phyloP scores from a whole-genome alignment of 148 eudicot species.

The Linanthus parryae region DNA sequence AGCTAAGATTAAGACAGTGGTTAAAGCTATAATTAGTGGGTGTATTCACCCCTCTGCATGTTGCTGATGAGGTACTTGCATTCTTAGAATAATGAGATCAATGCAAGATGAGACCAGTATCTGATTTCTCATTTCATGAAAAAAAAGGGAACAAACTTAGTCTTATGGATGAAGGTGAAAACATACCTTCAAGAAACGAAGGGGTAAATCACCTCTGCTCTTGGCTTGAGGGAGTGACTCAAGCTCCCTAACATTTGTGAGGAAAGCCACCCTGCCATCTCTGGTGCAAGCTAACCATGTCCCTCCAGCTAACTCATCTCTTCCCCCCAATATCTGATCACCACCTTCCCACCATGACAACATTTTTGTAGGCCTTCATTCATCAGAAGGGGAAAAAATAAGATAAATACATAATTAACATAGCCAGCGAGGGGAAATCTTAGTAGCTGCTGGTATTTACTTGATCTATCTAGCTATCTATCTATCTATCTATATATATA shows the following conservation, averaged over 20 bases:
- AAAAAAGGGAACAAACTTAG: constrained; percentile 3
- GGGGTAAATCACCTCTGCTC: constrained; percentile 68
- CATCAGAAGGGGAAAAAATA: not conserved
- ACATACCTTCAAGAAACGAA: constrained; percentile 73
- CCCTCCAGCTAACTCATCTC: constrained; percentile 75
- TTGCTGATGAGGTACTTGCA: too few relatives aligned
- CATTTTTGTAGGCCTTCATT: constrained; percentile 57
- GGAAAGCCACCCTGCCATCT: constrained; percentile 63
- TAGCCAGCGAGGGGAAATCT: not conserved
- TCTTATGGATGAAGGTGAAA: not conserved
- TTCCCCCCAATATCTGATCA: constrained; percentile 60
- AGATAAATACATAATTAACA: not conserved
- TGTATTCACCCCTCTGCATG: too few relatives aligned
- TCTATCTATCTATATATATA: too few relatives aligned
- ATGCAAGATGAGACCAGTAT: not conserved
- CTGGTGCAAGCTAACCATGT: constrained; percentile 78
- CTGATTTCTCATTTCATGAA: not conserved
- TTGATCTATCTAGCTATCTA: too few relatives aligned
- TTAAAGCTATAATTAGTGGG: too few relatives aligned
- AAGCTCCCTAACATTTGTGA: constrained; percentile 71
- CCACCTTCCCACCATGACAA: constrained; percentile 82
- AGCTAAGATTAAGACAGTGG: too few relatives aligned
- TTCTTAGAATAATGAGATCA: too few relatives aligned
- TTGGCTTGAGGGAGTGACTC: constrained; percentile 28
- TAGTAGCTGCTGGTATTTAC: too few relatives aligned